Percentiles rank a stretch among this genome's conserved stretches.
These are phyloP conservation scores for Kondoa malvinella DNA, from an alignment of 768 basidiomycete genomes.

Conservation along the genomic window DNA sequence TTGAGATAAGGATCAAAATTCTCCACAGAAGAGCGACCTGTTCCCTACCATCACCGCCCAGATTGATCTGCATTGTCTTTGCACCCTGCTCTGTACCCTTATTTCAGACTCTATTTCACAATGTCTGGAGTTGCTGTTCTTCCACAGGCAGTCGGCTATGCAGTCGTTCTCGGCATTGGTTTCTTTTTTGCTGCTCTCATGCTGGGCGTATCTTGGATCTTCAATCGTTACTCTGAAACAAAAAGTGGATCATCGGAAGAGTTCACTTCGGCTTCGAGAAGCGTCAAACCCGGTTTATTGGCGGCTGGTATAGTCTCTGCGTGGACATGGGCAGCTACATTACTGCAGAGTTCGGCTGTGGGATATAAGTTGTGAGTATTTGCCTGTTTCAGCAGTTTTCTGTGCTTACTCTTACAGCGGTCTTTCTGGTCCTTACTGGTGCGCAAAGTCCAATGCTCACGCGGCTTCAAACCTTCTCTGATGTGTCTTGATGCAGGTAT, in stretches of 20 bases:
- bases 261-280: slow-evolving; percentile 36
- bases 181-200: slow-evolving; percentile 14
- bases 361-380: slow-evolving; percentile 78
- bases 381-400: too few relatives aligned
- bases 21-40: too few relatives aligned
- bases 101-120: too few relatives aligned
- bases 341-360: slow-evolving; percentile 62
- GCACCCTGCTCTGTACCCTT: too few relatives aligned
- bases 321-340: slow-evolving; percentile 28
- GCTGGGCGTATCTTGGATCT: slow-evolving; percentile 10
- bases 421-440: slow-evolving; percentile 56
- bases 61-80: too few relatives aligned
- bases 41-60: too few relatives aligned
- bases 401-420: too few relatives aligned
- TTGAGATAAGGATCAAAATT: too few relatives aligned
- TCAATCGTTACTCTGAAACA: slow-evolving; percentile 48
- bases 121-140: too few relatives aligned
- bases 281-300: slow-evolving; percentile 77
- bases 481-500: background rate
- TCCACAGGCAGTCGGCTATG: background rate
- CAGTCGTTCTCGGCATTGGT: slow-evolving; percentile 10
- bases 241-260: slow-evolving; percentile 59
- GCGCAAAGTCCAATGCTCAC: background rate
- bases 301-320: slow-evolving; percentile 83
- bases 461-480: background rate